Evolutionary conservation across 2,329 filamentous ascomycete species (phyloP).

Genomic region (Cercospora canescens): DNA sequence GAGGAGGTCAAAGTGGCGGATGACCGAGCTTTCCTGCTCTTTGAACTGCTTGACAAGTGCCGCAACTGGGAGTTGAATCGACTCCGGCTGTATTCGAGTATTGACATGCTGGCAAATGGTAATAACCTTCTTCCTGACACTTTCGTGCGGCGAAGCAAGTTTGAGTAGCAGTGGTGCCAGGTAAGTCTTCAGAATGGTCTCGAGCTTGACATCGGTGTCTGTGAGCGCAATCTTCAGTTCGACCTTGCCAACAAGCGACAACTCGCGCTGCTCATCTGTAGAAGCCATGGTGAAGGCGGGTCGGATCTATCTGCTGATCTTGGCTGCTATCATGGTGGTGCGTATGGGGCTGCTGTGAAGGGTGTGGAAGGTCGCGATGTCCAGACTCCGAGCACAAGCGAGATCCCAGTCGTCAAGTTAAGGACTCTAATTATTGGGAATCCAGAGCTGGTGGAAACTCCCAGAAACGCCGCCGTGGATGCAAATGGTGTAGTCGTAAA

Average conservation of each 20-base stretch:
- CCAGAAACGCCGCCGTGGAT: conserved; percentile 12
- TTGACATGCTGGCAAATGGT: conserved; percentile 72
- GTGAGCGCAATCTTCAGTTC: conserved; percentile 82
- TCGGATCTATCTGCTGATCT: not conserved
- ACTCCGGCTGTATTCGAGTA: conserved; percentile 59
- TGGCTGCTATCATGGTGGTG: conserved; percentile 11
- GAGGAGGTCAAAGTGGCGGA: conserved; percentile 84
- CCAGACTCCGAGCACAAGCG: too few relatives aligned
- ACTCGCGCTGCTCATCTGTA: conserved; percentile 65
- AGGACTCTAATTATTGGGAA: not conserved
- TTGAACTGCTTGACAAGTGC: conserved; percentile 88
- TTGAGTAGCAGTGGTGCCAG: conserved; percentile 83
- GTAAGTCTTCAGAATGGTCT: conserved; percentile 74
- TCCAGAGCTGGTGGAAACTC: not conserved
- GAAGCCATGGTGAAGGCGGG: conserved; percentile 8
- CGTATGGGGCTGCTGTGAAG: not conserved
- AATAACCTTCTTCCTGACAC: conserved; percentile 78
- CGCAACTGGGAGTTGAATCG: conserved; percentile 79
- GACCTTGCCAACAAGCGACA: conserved; percentile 79
- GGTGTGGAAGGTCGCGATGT: not conserved
- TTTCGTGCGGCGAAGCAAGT: conserved; percentile 74
- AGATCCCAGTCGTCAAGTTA: not conserved
- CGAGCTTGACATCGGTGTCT: conserved; percentile 80
- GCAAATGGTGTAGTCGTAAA: conserved; percentile 8
- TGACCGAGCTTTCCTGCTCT: conserved; percentile 66